phyloP scores from a whole-genome alignment of 768 basidiomycete species.

The Collybia mongolica region DNA sequence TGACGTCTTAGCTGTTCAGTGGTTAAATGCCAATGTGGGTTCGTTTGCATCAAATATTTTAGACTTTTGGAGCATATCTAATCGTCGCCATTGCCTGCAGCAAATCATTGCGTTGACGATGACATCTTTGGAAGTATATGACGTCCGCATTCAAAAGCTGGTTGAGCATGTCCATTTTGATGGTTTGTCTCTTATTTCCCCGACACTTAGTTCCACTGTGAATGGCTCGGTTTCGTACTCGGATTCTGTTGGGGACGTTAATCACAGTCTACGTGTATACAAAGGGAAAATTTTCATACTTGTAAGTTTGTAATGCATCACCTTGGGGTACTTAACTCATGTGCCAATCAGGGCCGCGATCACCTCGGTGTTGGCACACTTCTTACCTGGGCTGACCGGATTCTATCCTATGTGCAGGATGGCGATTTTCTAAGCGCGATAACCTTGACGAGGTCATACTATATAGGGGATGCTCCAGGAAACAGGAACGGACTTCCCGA shows the following conservation, averaged over 20 bases:
- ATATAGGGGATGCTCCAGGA: conserved; percentile 74
- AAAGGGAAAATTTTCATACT: conserved; percentile 91
- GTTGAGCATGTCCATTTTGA: conserved; percentile 67
- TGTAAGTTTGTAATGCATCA: conserved; percentile 47
- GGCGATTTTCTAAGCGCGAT: conserved; percentile 93
- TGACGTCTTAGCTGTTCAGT: conserved; percentile 73
- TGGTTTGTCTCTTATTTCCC: conserved; percentile 53
- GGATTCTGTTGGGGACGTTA: conserved; percentile 52
- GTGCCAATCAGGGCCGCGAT: conserved; percentile 52
- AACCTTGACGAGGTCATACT: conserved; percentile 80
- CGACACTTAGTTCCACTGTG: conserved; percentile 43
- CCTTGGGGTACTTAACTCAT: conserved; percentile 6
- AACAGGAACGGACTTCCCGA: conserved; percentile 86
- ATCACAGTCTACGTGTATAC: conserved; percentile 76
- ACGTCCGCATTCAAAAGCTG: conserved; percentile 50
- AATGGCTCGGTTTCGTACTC: conserved; percentile 46
- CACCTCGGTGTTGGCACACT: conserved; percentile 80
- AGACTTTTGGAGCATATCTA: background rate
- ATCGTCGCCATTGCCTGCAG: conserved; percentile 31
- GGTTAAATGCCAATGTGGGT: conserved; percentile 88
- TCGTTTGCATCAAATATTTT: conserved; percentile 18
- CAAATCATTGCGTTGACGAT: conserved; percentile 68
- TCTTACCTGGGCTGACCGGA: conserved; percentile 93
- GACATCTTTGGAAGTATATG: conserved; percentile 64
- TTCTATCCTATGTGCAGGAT: conserved; percentile 76